Conservation (phyloP, 2,329 filamentous ascomycete species). For the Rhynchosporium graminicola region DNA sequence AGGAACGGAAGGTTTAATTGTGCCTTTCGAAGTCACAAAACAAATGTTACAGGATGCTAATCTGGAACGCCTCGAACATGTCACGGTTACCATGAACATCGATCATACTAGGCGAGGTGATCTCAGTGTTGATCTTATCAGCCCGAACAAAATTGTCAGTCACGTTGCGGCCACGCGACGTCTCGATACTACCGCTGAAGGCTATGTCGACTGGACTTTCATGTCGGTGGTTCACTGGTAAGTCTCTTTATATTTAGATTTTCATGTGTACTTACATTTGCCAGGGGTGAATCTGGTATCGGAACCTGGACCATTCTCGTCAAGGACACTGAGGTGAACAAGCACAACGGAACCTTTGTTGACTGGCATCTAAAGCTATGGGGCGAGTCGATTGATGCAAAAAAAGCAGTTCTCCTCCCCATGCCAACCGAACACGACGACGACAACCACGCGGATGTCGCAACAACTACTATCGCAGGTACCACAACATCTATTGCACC, state of each 20-base stretch:
- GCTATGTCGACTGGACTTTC: conserved; percentile 96
- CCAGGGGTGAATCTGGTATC: conserved; percentile 80
- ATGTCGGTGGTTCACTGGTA: conserved; percentile 98
- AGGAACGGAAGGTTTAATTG: conserved; percentile 75
- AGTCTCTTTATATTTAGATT: conserved; percentile 39
- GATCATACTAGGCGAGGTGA: conserved; percentile 86
- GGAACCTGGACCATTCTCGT: conserved; percentile 91
- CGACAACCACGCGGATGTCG: conserved; percentile 69
- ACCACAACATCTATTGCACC: conserved; percentile 47
- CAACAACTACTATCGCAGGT: conserved; percentile 62
- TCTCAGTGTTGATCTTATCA: conserved; percentile 86
- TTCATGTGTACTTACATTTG: conserved; percentile 38
- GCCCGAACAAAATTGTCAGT: conserved; percentile 78
- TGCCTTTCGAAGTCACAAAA: conserved; percentile 77
- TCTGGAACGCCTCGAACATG: conserved; percentile 84
- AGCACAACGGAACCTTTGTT: conserved; percentile 73
- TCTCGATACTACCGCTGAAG: conserved; percentile 63
- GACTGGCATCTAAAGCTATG: conserved; percentile 95
- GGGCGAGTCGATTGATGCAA: conserved; percentile 81
- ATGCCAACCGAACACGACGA: conserved; percentile 84
- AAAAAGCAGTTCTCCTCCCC: conserved; percentile 72
- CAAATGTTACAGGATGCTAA: conserved; percentile 83
- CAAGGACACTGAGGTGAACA: conserved; percentile 80
- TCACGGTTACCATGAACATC: conserved; percentile 97
- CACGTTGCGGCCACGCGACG: conserved; percentile 77